Conservation (phyloP, 2,329 filamentous ascomycete species). For the Aureobasidium sp. region DNA sequence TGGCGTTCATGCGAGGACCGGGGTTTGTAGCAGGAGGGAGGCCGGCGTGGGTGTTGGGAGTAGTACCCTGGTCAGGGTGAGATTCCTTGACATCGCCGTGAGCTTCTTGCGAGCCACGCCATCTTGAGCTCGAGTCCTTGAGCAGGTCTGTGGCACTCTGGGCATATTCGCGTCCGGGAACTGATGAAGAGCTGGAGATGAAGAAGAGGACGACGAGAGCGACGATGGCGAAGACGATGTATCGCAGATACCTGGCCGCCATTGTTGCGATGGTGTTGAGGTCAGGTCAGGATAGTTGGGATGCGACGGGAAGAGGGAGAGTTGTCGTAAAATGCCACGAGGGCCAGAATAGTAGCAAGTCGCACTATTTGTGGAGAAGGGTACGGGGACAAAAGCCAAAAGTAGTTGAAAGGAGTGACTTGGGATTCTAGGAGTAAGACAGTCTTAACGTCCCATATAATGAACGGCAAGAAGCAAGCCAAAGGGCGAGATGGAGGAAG, state of each 20-base stretch:
- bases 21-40: slow-evolving; percentile 42
- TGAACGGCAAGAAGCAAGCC: slow-evolving; percentile 3
- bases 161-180: slow-evolving; percentile 24
- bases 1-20: slow-evolving; percentile 84
- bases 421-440: not conserved
- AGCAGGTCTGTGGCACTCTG: slow-evolving; percentile 28
- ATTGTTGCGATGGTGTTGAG: slow-evolving; percentile 38
- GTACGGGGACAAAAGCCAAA: not conserved
- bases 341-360: slow-evolving; percentile 8
- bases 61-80: slow-evolving; percentile 18
- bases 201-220: slow-evolving; percentile 71
- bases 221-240: slow-evolving; percentile 73
- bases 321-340: slow-evolving; percentile 5
- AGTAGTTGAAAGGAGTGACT: slow-evolving; percentile 1
- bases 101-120: slow-evolving; percentile 20
- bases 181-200: slow-evolving; percentile 55
- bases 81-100: slow-evolving; percentile 14
- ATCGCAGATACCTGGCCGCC: slow-evolving; percentile 62
- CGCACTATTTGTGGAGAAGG: slow-evolving; percentile 12
- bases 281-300: not conserved
- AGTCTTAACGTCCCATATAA: slow-evolving; percentile 3
- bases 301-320: not conserved
- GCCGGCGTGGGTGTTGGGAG: slow-evolving; percentile 29
- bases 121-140: slow-evolving; percentile 23
- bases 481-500: not conserved